These are phyloP conservation scores for Penicillium mononematosum DNA, from an alignment of 495 filamentous ascomycete genomes.

Conservation along the genomic window DNA sequence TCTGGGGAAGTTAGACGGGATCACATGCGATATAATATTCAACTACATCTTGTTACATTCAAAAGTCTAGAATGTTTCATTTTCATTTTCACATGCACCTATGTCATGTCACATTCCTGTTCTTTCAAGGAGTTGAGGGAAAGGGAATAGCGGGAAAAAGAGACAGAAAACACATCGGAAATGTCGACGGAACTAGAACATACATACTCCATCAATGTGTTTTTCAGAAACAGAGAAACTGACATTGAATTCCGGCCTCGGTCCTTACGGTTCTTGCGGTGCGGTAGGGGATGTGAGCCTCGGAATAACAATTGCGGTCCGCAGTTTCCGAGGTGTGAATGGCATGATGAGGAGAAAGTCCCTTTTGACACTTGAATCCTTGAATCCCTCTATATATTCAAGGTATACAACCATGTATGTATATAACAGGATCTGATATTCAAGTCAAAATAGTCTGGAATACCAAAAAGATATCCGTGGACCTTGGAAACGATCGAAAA, in stretches of 20 bases:
- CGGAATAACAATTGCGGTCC: slow-evolving; percentile 11
- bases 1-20: slow-evolving; percentile 12
- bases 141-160: neutral
- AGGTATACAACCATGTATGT: neutral
- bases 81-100: slow-evolving; percentile 23
- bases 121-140: neutral
- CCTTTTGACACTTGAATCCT: neutral
- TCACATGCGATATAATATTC: slow-evolving; percentile 9
- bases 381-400: neutral
- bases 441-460: neutral
- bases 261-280: neutral
- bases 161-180: slow-evolving; percentile 1
- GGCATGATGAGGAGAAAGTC: neutral
- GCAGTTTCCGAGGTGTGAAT: slow-evolving; percentile 3
- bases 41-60: neutral
- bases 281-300: neutral
- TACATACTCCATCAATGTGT: no score
- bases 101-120: slow-evolving; percentile 9
- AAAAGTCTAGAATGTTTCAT: neutral
- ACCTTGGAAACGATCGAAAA: neutral
- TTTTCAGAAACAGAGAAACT: neutral
- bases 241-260: slow-evolving; percentile 5
- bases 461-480: neutral
- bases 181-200: neutral
- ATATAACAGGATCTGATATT: neutral